phyloP scores from a whole-genome alignment of 1,139 yeast genomes.

The Blastobotrys petasosporus region DNA sequence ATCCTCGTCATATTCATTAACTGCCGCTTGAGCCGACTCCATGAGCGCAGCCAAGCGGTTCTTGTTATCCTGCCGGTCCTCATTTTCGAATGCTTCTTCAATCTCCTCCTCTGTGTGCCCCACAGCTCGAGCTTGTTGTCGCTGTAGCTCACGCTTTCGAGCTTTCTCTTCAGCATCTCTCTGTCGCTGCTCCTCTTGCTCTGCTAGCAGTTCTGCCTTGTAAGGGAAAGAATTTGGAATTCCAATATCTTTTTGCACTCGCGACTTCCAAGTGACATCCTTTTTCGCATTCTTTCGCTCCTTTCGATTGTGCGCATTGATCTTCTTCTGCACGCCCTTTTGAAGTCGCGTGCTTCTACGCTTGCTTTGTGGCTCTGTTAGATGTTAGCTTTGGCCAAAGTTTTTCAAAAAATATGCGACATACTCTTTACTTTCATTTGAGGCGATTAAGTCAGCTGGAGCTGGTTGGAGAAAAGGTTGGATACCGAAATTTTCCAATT shows the following conservation, averaged over 20 bases:
- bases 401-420: not conserved
- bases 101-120: constrained; percentile 37
- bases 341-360: constrained; percentile 87
- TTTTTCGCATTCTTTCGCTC: constrained; percentile 75
- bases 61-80: constrained; percentile 40
- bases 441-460: not conserved
- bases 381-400: not conserved
- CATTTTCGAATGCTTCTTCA: constrained; percentile 38
- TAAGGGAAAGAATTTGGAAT: constrained; percentile 94
- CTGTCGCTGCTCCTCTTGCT: constrained; percentile 70
- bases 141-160: constrained; percentile 42
- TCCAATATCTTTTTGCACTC: constrained; percentile 79
- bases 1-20: constrained; percentile 43
- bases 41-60: constrained; percentile 77
- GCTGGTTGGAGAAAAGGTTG: not conserved
- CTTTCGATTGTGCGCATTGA: constrained; percentile 85
- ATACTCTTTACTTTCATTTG: constrained; percentile 7
- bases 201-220: constrained; percentile 73
- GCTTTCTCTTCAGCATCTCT: constrained; percentile 57
- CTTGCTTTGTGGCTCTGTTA: constrained; percentile 65
- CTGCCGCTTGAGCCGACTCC: constrained; percentile 83
- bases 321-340: constrained; percentile 94
- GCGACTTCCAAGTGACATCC: constrained; percentile 90
- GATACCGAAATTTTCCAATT: not conserved
- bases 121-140: constrained; percentile 42